Base-by-base conservation (phyloP, 2,329 filamentous ascomycete genomes). In the Aspergillus sp. region DNA sequence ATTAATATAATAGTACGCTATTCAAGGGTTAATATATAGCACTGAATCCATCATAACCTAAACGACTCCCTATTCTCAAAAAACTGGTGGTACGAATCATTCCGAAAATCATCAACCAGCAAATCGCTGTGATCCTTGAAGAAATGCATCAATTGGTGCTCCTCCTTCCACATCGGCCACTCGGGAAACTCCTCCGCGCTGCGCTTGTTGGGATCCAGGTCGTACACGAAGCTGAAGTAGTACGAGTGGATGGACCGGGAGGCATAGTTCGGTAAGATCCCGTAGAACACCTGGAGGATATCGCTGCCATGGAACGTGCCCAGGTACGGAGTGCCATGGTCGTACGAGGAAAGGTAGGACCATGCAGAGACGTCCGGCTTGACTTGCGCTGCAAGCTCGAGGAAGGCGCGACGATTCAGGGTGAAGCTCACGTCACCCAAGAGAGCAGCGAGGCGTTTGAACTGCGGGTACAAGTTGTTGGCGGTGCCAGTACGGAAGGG, bases 251-350 rank as follows among this genome's bases (percentile, higher is more conserved):
- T 80, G 7, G 78, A 74, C 4, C 59, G 63, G 29, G 77, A 77
- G 2, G 82, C 82, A 48, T 82, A 78, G 60, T 86, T 81, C 8
- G 80, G 76, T 42, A 77, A 58, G 8, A 84, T 64, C 0, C 83
- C 83, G 48, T 78, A 82, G 52, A 88, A 88, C 0, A 86, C 76
- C 60, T 85, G 79, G 3, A 87, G 54, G 1, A 90, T 56, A 54
- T 90, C 86, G 1, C 76, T 80, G 9, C 67, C 83, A 62, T 93
- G 88, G 66, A 88, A 85, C 0, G 86, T 90, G 12, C 88, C 87
- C 0, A 91, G 64, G 42, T 90, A 66, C 0, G 86, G 83, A 0
- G 81, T 83, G 7, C 82, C 82, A 60, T 83, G 80, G 69, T 84
- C 66, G 67, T 90, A 90, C 0, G 80, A 83, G 0, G 82, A 69